Evolutionary conservation across 2,329 filamentous ascomycete genomes (phyloP), one percentile per base, ranked within the genome.

Genomic region (Periconia sp.): DNA sequence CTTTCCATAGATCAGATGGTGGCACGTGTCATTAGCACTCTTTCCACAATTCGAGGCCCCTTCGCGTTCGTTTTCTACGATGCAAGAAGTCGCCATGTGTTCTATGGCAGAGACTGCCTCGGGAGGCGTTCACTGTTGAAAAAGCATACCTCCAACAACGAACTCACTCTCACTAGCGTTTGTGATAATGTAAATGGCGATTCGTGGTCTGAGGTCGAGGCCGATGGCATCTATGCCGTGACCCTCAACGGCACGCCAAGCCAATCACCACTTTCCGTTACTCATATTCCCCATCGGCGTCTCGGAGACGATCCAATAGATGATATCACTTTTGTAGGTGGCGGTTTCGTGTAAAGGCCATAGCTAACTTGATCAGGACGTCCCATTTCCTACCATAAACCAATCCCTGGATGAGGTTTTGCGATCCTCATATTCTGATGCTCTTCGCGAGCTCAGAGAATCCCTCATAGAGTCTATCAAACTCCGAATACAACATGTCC

Each of bases 41-140:
- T 73, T 0, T 58, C 61, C 1, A 45, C 48, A 2, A 62, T 71
- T 15, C 47, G 57, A 23, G 94, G 94, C 0, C 92, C 94, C 0
- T 97, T 94, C 73, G 89, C 92, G 2, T 94, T 97, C 69, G 81
- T 92, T 5, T 96, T 87, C 68, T 87, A 87, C 59, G 87, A 96
- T 72, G 78, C 77, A 12, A 59, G 66, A 8, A 74, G 79, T 39
- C 75, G 74, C 8, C 79, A 79, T 29, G 53, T 97, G 11, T 95
- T 86, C 69, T 96, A 88, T 67, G 91, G 88, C 5, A 82, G 94
- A 52, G 94, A 99, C 68, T 87, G 88, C 44, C 78, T 99, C 3
- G 94, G 94, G 7, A 81, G 94, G 43, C 82, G 94, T 35, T 97
- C 94, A 11, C 74, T 99, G 24, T 76, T 96, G 30, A 72, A 57